Conservation (phyloP, 495 filamentous ascomycete genomes). For the Penicillium lagena region DNA sequence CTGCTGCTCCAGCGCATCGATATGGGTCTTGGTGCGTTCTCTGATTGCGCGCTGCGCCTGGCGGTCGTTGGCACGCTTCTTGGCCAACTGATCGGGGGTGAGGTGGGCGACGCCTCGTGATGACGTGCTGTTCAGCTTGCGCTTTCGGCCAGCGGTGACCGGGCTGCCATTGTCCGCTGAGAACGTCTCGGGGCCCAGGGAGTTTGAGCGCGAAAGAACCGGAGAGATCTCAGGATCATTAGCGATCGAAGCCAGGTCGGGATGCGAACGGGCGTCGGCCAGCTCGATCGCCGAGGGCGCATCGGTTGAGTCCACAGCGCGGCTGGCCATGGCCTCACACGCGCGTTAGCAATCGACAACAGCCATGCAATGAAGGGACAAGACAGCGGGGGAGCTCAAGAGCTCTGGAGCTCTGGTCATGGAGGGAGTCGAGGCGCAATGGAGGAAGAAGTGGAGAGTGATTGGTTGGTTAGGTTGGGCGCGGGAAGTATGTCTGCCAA, state of each 20-base stretch:
- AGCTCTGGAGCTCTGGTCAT: not conserved
- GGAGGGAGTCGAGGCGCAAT: conserved; percentile 1
- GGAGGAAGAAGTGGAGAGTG: not conserved
- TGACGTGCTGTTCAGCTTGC: conserved; percentile 45
- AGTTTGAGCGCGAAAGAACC: conserved; percentile 20
- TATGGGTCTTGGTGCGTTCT: conserved; percentile 74
- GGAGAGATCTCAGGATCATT: conserved; percentile 27
- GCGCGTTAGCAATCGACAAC: conserved; percentile 17
- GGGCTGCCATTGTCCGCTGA: conserved; percentile 12
- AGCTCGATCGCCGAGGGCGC: not conserved
- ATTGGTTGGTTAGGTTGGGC: not conserved
- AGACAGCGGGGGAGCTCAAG: conserved; percentile 1
- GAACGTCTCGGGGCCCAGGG: conserved; percentile 20
- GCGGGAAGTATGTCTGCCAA: no score
- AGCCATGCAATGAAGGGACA: conserved; percentile 22
- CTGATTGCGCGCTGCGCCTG: conserved; percentile 84
- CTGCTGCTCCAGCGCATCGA: conserved; percentile 66
- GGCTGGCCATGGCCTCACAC: conserved; percentile 37
- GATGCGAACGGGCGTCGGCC: conserved; percentile 9
- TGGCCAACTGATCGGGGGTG: conserved; percentile 63
- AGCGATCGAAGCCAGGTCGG: conserved; percentile 1
- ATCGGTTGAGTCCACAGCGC: conserved; percentile 23
- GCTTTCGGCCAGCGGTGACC: conserved; percentile 33
- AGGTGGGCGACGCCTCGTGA: conserved; percentile 66
- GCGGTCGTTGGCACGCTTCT: conserved; percentile 84